phyloP scores from a whole-genome alignment of 768 basidiomycete species.

The Calocera viscosa region DNA sequence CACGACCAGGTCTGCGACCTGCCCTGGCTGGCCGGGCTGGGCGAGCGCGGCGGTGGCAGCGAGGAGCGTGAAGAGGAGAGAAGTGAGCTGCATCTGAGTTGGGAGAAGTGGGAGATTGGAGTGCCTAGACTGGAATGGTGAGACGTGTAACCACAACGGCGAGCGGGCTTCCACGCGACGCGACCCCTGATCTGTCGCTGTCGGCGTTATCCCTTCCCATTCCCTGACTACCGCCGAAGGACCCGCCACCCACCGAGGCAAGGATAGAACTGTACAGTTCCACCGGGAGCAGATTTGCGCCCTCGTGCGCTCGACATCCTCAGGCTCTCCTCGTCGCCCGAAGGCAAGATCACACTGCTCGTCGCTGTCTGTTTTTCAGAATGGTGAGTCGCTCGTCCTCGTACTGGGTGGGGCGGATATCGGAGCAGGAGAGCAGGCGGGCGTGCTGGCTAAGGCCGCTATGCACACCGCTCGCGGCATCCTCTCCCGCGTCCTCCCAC shows the following conservation, averaged over 20 bases:
- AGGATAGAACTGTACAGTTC: neutral
- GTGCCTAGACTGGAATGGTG: neutral
- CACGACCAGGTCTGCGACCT: conserved; percentile 38
- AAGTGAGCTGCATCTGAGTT: neutral
- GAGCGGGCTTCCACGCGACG: too few species aligned
- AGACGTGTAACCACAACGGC: neutral
- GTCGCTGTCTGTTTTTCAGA: neutral
- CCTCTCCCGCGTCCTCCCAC: neutral
- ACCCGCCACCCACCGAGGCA: neutral
- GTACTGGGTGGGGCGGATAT: neutral
- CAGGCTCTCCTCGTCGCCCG: neutral
- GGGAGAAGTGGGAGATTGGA: neutral
- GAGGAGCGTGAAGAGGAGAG: neutral
- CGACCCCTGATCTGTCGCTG: neutral
- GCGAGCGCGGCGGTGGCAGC: neutral
- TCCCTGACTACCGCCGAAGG: neutral
- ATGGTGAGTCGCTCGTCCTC: neutral
- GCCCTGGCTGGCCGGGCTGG: neutral
- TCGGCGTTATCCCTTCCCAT: neutral
- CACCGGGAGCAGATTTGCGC: neutral
- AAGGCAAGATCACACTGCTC: neutral
- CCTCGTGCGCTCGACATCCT: neutral
- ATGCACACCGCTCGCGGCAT: neutral
- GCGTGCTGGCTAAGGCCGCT: neutral
- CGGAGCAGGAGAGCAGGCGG: neutral